A percentile compares a stretch with the other conserved stretches of the same genome.
Evolutionary conservation across 306 rosid species (phyloP).

Genomic region (Inga oerstediana): DNA sequence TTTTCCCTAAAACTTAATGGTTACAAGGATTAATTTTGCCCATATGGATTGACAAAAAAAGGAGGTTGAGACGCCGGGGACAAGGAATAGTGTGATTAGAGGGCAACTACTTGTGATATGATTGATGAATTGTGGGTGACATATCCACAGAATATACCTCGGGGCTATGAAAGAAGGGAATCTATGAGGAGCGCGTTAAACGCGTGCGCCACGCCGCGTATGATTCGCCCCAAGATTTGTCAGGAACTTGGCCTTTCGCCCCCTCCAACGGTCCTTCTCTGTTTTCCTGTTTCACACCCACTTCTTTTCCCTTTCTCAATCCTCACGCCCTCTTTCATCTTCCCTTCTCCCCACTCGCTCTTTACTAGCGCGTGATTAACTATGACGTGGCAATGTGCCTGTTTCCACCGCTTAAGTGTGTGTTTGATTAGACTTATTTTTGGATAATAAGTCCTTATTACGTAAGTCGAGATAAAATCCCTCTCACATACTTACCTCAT

Average conservation of each 20-base stretch:
- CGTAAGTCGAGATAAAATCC: no score
- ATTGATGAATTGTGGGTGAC: neutral
- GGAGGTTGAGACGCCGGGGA: no score
- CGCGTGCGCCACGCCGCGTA: conserved; percentile 26
- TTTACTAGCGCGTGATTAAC: neutral
- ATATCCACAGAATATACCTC: conserved; percentile 42
- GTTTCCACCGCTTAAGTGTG: neutral
- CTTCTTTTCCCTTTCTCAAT: neutral
- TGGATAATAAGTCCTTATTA: no score
- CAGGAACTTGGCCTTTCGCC: conserved; percentile 28
- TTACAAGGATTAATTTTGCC: no score
- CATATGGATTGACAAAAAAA: no score
- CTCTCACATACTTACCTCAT: no score
- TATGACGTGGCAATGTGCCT: neutral
- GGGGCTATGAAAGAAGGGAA: neutral
- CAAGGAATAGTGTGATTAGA: neutral
- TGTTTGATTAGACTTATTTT: no score
- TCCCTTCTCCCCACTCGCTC: neutral
- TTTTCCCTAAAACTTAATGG: no score
- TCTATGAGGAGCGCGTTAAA: conserved; percentile 20
- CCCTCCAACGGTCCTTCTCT: conserved; percentile 11
- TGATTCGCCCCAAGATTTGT: neutral
- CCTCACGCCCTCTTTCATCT: neutral
- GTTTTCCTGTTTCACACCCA: neutral
- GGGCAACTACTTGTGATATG: neutral